These are phyloP conservation scores for Lepidium aucheri DNA, from an alignment of 345 rosid species.

Conservation along the genomic window DNA sequence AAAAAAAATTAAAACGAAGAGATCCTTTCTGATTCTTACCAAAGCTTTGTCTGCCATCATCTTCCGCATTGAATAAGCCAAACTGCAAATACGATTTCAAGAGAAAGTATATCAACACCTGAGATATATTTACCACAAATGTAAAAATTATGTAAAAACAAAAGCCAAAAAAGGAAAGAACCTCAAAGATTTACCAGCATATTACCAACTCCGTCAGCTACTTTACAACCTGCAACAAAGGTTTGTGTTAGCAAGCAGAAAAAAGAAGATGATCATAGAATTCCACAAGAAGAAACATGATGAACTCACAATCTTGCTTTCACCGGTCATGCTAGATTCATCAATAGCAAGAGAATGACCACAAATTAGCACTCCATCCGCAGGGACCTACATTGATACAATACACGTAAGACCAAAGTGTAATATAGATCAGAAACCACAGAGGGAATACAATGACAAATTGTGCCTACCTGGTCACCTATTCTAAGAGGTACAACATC, in stretches of 20 bases:
- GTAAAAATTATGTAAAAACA: not conserved
- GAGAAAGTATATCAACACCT: slow-evolving; percentile 8
- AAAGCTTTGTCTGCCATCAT: slow-evolving; percentile 99
- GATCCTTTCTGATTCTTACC: slow-evolving; percentile 40
- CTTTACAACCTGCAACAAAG: slow-evolving; percentile 77
- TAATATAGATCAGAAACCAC: not conserved
- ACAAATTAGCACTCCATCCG: slow-evolving; percentile 82
- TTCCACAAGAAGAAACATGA: slow-evolving; percentile 4
- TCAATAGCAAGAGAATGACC: slow-evolving; percentile 95
- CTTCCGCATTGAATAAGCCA: slow-evolving; percentile 98
- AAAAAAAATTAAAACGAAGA: slow-evolving; percentile 1
- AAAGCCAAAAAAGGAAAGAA: not conserved
- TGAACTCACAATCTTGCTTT: slow-evolving; percentile 80
- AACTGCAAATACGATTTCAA: slow-evolving; percentile 32
- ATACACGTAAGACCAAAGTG: slow-evolving; percentile 1
- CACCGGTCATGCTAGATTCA: slow-evolving; percentile 99
- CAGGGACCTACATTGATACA: slow-evolving; percentile 61
- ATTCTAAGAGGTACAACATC: slow-evolving; percentile 89
- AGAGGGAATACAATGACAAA: not conserved
- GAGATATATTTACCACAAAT: not conserved
- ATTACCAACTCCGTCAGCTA: slow-evolving; percentile 93
- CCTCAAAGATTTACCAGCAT: slow-evolving; percentile 67
- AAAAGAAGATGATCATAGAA: not conserved
- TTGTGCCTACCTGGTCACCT: slow-evolving; percentile 86
- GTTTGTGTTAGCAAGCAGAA: slow-evolving; percentile 22